Evolutionary conservation across 768 basidiomycete genomes (phyloP).

Genomic region (Hypholoma fasciculare): DNA sequence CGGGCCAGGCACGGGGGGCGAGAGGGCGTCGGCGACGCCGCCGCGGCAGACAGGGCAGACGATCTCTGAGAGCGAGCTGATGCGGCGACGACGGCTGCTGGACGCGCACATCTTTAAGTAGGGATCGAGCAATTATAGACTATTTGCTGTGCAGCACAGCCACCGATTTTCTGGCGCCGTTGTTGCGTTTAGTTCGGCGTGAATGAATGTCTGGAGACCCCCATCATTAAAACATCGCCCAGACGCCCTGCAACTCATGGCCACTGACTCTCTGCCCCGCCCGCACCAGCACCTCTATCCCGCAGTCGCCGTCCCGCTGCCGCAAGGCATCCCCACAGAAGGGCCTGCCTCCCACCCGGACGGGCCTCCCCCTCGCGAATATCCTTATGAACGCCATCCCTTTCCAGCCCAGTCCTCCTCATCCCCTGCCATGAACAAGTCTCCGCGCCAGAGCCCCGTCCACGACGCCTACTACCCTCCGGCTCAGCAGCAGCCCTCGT

Average conservation of each 20-base stretch:
- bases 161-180: slow-evolving; percentile 22
- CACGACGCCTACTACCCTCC: slow-evolving; percentile 44
- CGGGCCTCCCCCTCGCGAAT: slow-evolving; percentile 39
- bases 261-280: slow-evolving; percentile 33
- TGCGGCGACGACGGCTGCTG: slow-evolving; percentile 75
- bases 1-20: slow-evolving; percentile 1
- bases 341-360: slow-evolving; percentile 44
- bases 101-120: slow-evolving; percentile 67
- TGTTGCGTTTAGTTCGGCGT: slow-evolving; percentile 14
- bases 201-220: slow-evolving; percentile 25
- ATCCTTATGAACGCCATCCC: slow-evolving; percentile 37
- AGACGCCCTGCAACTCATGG: slow-evolving; percentile 29
- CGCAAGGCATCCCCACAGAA: slow-evolving; percentile 42
- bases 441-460: slow-evolving; percentile 30
- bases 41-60: slow-evolving; percentile 57
- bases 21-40: slow-evolving; percentile 21
- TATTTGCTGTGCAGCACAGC: slow-evolving; percentile 36
- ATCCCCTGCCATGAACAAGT: slow-evolving; percentile 21
- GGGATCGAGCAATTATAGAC: slow-evolving; percentile 15
- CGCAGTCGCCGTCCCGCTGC: slow-evolving; percentile 38
- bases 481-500: slow-evolving; percentile 44
- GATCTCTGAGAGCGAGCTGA: slow-evolving; percentile 77
- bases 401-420: slow-evolving; percentile 21
- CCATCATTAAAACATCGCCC: slow-evolving; percentile 26
- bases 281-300: slow-evolving; percentile 33